Evolutionary conservation across 108 stramenopile species (phyloP).

Genomic region (Mayamaea pseudoterrestris): DNA sequence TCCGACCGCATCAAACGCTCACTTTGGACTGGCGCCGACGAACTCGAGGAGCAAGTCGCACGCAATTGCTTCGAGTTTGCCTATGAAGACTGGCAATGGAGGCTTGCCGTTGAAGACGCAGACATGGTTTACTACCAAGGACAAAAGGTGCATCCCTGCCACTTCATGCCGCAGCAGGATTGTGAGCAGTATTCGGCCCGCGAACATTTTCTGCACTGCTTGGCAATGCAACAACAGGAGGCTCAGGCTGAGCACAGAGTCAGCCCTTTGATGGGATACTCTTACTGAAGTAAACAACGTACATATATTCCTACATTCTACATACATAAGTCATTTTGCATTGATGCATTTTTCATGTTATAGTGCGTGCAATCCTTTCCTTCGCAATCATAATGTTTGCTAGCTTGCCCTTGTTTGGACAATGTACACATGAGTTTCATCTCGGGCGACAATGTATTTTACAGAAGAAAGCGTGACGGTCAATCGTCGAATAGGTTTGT

Average conservation of each 20-base stretch:
- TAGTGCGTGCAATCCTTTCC: too few relatives aligned
- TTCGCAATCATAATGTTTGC: too few relatives aligned
- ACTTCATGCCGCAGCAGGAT: too few relatives aligned
- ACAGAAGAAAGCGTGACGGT: constrained; percentile 4
- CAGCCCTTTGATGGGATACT: too few relatives aligned
- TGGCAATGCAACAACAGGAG: too few relatives aligned
- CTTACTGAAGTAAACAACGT: too few relatives aligned
- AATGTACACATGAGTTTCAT: constrained; percentile 10
- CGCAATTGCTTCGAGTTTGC: constrained; percentile 47
- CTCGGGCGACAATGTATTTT: constrained; percentile 9
- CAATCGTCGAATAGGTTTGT: constrained; percentile 1
- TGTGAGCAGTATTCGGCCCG: too few relatives aligned
- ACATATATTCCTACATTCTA: too few relatives aligned
- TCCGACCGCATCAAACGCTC: constrained; percentile 22
- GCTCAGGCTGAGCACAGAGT: too few relatives aligned
- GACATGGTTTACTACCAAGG: constrained; percentile 7
- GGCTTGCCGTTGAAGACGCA: constrained; percentile 30
- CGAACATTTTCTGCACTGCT: too few relatives aligned
- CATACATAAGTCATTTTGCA: too few relatives aligned
- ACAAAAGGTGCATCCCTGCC: constrained; percentile 7
- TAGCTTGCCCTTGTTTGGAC: constrained; percentile 5
- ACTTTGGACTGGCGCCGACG: constrained; percentile 22
- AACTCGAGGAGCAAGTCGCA: constrained; percentile 23
- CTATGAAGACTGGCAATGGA: constrained; percentile 49
- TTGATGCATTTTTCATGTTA: too few relatives aligned